Conservation (phyloP, 768 basidiomycete genomes). For the Mycena belliarum region DNA sequence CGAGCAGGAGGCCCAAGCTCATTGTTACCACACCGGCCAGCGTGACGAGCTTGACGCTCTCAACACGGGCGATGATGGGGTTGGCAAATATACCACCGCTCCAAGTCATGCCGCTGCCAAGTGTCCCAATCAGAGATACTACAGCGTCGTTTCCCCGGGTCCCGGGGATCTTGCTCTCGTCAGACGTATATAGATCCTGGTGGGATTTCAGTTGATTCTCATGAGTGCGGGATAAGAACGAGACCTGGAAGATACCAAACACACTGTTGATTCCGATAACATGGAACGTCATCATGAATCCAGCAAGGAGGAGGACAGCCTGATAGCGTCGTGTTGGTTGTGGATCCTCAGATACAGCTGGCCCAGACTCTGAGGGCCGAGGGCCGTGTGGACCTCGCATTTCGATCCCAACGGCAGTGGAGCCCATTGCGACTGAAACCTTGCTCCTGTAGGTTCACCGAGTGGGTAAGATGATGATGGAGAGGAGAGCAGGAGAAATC, state of each 20-base stretch:
- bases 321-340: background rate
- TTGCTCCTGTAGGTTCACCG: too few species aligned
- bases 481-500: too few species aligned
- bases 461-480: too few species aligned
- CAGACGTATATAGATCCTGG: slow-evolving; percentile 46
- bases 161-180: slow-evolving; percentile 33
- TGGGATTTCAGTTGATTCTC: too few species aligned
- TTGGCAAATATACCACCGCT: slow-evolving; percentile 47
- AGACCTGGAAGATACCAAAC: slow-evolving; percentile 46
- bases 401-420: background rate
- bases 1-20: slow-evolving; percentile 42
- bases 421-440: too few species aligned
- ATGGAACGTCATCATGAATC: slow-evolving; percentile 47
- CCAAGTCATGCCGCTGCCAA: slow-evolving; percentile 47
- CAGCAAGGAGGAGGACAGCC: slow-evolving; percentile 34
- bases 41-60: slow-evolving; percentile 36
- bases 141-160: slow-evolving; percentile 40
- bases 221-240: background rate
- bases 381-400: background rate
- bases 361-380: background rate
- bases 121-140: slow-evolving; percentile 43
- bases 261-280: slow-evolving; percentile 45
- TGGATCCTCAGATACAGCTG: background rate
- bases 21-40: slow-evolving; percentile 40
- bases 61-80: slow-evolving; percentile 35